Base-by-base conservation (phyloP, 1,284 basidiomycete genomes). In the Cystobasidium sp. region DNA sequence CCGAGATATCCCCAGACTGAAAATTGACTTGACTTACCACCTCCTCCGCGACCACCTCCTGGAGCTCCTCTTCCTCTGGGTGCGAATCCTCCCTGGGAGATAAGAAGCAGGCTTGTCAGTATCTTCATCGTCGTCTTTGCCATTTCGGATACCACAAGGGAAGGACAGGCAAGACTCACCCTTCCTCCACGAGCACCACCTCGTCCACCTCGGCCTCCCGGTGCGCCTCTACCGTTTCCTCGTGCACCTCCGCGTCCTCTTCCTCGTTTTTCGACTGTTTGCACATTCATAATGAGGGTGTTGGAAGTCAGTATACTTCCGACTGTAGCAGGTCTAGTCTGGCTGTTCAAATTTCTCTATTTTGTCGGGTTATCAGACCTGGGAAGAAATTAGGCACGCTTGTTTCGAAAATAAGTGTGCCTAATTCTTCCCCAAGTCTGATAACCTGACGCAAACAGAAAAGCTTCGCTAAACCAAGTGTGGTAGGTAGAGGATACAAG, bases 181-280 rank as follows among this genome's bases (percentile, higher is more conserved):
- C 70, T 43, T 46, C 69, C 52, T 6, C 63, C 65, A 37, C 69
- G 74, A n/a, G 65, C 53, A 24, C 69, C 63, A 41, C 68, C 20
- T 68, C 52, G 62, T 49, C 71, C 52, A 12, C 74, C 68, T 63
- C 74, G 76, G 24, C 76, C 76, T 12, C 80, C 76, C 5, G 77
- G 68, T 22, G 67, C 70, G 4, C 79, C 82, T 12, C 81, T 78
- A 62, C 80, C 78, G 5, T 68, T 72, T 22, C 74, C 73, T 46
- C 76, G 74, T 6, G 81, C 79, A 39, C 81, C 81, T 53, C 84
- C 86, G 8, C 86, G 84, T 6, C 77, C 79, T 46, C 78, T 67
- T 63, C 73, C 75, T 68, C 53, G 12, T 37, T 56, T 63, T 20
- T 41, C 61, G 52, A 68, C 51, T 63, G 52, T 24, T 22, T 31